Percentiles rank a stretch among this genome's conserved stretches.
Conservation (phyloP, 108 stramenopile genomes). For the Cyclotella kingstonii region DNA sequence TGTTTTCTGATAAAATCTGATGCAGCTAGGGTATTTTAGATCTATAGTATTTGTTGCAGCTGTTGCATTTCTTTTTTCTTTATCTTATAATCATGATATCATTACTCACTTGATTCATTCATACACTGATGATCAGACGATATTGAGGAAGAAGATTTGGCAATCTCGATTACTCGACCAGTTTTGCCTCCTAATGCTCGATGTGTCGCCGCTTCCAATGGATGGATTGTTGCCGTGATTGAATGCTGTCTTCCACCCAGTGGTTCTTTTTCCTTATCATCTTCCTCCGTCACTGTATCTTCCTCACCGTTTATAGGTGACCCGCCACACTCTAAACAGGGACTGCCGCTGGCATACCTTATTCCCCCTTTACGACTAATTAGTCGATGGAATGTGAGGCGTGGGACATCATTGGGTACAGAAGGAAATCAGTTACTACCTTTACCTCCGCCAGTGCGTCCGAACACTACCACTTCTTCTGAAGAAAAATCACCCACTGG, state of each 20-base stretch:
- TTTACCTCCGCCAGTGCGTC: conserved; percentile 32
- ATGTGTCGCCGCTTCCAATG: conserved; percentile 79
- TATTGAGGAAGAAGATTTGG: conserved; percentile 44
- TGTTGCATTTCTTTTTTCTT: neutral
- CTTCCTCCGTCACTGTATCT: conserved; percentile 9
- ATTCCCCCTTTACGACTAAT: conserved; percentile 44
- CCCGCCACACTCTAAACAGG: conserved; percentile 2
- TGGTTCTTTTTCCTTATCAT: conserved; percentile 11
- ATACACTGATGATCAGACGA: neutral
- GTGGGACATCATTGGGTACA: conserved; percentile 47
- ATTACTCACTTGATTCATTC: neutral
- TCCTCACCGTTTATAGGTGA: conserved; percentile 3
- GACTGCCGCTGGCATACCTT: conserved; percentile 17
- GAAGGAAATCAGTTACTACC: conserved; percentile 63
- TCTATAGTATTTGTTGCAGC: too few species aligned
- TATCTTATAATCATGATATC: too few species aligned
- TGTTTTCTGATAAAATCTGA: too few species aligned
- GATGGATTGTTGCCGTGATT: conserved; percentile 80
- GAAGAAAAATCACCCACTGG: conserved; percentile 31
- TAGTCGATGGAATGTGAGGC: conserved; percentile 52
- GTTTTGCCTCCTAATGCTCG: conserved; percentile 58
- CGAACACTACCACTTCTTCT: conserved; percentile 20
- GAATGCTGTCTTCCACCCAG: conserved; percentile 50
- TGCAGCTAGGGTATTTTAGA: too few species aligned
- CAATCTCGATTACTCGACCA: conserved; percentile 37